These are phyloP conservation scores for Hirschioporus abietinus DNA, from an alignment of 768 basidiomycete genomes.

Conservation along the genomic window DNA sequence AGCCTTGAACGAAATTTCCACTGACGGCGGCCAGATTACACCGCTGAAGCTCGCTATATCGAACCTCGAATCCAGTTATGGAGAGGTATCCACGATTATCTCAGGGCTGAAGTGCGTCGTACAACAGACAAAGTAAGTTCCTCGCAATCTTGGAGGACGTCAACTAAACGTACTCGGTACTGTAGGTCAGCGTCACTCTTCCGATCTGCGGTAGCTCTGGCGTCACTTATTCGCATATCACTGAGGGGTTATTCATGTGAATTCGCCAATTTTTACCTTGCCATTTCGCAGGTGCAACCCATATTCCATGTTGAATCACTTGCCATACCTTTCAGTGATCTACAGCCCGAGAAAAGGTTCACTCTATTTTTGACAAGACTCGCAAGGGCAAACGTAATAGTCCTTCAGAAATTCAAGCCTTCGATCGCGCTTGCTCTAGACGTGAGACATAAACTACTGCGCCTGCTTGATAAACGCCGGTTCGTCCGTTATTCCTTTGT, in stretches of 20 bases:
- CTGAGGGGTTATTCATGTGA: neutral
- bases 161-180: too few species aligned
- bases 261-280: neutral
- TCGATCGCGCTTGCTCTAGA: neutral
- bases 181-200: neutral
- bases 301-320: neutral
- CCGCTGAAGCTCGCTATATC: too few species aligned
- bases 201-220: neutral
- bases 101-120: neutral
- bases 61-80: neutral
- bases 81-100: neutral
- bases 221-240: neutral
- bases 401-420: neutral
- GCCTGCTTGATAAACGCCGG: neutral
- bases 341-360: neutral
- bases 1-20: neutral
- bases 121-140: neutral
- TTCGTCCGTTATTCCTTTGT: neutral
- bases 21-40: neutral
- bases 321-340: neutral
- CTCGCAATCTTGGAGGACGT: neutral
- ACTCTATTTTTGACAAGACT: neutral
- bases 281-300: neutral
- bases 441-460: neutral
- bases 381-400: neutral